Evolutionary conservation across 2,329 filamentous ascomycete genomes (phyloP), one percentile per base, ranked within the genome.

Genomic region (Drechslerella coelobrocha): DNA sequence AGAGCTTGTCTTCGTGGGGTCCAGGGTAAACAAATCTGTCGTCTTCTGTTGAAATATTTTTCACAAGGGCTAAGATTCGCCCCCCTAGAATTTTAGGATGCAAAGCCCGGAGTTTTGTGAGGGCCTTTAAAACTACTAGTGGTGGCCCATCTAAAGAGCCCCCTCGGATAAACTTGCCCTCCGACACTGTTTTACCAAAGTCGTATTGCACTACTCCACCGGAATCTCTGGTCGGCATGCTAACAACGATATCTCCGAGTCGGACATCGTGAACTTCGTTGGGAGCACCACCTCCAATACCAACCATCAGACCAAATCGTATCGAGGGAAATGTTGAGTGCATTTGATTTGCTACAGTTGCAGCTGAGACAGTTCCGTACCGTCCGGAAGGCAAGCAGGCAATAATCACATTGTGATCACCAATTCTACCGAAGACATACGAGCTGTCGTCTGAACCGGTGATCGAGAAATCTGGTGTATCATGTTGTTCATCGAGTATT

Each of bases 191-290:
- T 21, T 48, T 48, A 45, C 34, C 24, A 45, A 54, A 54, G 17
- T 62, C 60, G n/a, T 54, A 63, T 27, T 56, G 51, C 7, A 55
- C 6, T 8, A 63, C 27, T 12, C 59, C 48, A 1, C 48, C n/a
- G n/a, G 31, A 29, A 10, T 39, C 37, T 4, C 43, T n/a, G n/a
- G 4, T 26, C 2, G 60, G 60, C 14, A 24, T 19, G 14, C 50
- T 41, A n/a, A 63, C 51, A 17, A 63, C 41, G 21, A 63, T 29
- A 55, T 63, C 60, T 1, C 60, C 60, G 19, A 63, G 39, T 34
- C 60, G 34, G 19, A 63, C 29, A 48, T 63, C 60, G 14, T 55
- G 29, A 12, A 19, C 50, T 1, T 29, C 21, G 47, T 29, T 55
- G 7, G 50, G 21, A 17, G 27, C 51, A 2, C 39, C 60, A 0